Percentiles rank a stretch among this genome's conserved stretches.
Conservation (phyloP, 148 eudicot species). For the Polygonum maritimum region DNA sequence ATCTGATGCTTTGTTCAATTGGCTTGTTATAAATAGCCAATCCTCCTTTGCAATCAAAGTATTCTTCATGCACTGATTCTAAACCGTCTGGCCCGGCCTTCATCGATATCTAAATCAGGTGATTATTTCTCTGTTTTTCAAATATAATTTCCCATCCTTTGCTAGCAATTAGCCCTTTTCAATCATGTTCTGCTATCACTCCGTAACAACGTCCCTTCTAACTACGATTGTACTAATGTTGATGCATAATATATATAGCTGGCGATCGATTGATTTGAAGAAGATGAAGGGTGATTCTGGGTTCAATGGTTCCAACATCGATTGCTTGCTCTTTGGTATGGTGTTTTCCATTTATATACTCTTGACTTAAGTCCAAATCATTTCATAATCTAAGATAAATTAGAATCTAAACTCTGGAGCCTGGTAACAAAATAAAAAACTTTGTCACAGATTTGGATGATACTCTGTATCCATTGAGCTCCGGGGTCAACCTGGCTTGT, state of each 20-base stretch:
- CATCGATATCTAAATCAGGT: not conserved
- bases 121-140: not conserved
- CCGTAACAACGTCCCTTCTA: not conserved
- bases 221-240: not conserved
- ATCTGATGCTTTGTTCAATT: not conserved
- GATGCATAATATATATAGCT: not conserved
- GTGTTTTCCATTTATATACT: not conserved
- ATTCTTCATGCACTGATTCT: not conserved
- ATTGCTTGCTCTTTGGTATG: slow-evolving; percentile 74
- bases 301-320: slow-evolving; percentile 38
- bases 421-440: not conserved
- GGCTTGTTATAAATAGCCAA: not conserved
- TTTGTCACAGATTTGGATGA: slow-evolving; percentile 66
- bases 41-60: not conserved
- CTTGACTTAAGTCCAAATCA: not conserved
- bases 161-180: not conserved
- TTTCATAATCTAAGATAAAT: not conserved
- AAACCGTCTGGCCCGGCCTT: too few relatives aligned
- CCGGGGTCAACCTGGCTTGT: slow-evolving; percentile 84
- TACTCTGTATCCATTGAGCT: slow-evolving; percentile 80
- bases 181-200: not conserved
- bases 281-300: slow-evolving; percentile 41
- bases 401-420: not conserved
- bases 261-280: not conserved
- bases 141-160: not conserved